Conservation (phyloP, 176 grass and related monocot species). For the Hordeum marinum region DNA sequence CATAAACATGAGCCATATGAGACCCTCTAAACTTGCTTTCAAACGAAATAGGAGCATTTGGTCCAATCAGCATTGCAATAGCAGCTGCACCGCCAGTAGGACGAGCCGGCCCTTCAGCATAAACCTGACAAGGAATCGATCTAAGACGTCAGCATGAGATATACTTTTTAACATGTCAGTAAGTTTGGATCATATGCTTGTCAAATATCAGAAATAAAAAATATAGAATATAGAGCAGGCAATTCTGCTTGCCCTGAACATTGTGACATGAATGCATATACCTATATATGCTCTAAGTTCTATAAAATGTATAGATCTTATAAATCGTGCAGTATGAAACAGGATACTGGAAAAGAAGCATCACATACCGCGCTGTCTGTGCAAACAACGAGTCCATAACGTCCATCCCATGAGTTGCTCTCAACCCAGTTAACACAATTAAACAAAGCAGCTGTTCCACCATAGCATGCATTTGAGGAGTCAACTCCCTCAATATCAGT, state of each 20-base stretch:
- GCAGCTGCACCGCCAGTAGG: conserved; percentile 78
- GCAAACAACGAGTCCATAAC: conserved; percentile 75
- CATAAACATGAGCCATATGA: conserved; percentile 85
- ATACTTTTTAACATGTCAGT: neutral
- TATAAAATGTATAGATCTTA: neutral
- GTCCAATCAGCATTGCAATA: conserved; percentile 83
- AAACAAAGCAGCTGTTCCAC: conserved; percentile 75
- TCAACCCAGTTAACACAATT: conserved; percentile 87
- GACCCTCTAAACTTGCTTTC: conserved; percentile 82
- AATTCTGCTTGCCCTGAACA: neutral
- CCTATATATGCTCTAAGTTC: neutral
- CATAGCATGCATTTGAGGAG: conserved; percentile 82
- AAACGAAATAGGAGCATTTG: conserved; percentile 70
- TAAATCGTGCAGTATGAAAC: neutral
- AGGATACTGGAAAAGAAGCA: neutral
- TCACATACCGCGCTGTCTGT: conserved; percentile 67
- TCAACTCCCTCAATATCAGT: conserved; percentile 84
- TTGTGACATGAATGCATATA: neutral
- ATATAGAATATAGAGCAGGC: neutral
- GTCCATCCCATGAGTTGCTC: conserved; percentile 78
- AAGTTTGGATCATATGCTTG: neutral
- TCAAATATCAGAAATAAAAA: neutral
- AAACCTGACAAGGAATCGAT: conserved; percentile 43
- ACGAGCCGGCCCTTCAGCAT: conserved; percentile 73
- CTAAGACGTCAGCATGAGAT: neutral